Evolutionary conservation across 306 rosid species (phyloP).

Genomic region (Cicer chorassanicum): DNA sequence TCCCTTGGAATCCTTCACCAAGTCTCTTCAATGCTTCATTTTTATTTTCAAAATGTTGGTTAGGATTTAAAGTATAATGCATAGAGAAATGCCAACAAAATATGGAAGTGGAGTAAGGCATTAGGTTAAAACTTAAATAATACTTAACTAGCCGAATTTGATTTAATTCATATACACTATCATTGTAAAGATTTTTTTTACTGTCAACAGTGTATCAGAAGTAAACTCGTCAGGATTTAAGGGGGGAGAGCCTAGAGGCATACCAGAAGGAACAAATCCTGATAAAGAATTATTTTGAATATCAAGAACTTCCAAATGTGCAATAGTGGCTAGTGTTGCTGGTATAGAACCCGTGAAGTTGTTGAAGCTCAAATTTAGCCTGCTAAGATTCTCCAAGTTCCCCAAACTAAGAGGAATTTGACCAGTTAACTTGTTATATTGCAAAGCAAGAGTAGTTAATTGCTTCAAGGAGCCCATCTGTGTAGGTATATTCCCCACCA

Average conservation of each 20-base stretch:
- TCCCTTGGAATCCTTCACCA: slow-evolving; percentile 68
- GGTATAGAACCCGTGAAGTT: slow-evolving; percentile 70
- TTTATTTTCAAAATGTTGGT: slow-evolving; percentile 41
- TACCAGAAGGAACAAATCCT: slow-evolving; percentile 80
- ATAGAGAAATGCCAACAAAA: neutral
- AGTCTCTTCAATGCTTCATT: slow-evolving; percentile 68
- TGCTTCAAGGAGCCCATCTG: slow-evolving; percentile 70
- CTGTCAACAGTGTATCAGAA: too few relatives aligned
- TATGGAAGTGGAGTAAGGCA: neutral
- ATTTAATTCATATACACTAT: too few relatives aligned
- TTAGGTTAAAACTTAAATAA: neutral
- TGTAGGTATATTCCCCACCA: slow-evolving; percentile 73
- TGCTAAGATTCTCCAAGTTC: slow-evolving; percentile 54
- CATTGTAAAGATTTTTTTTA: too few relatives aligned
- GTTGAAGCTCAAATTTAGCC: slow-evolving; percentile 87
- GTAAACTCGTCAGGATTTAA: too few relatives aligned
- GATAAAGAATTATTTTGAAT: slow-evolving; percentile 75
- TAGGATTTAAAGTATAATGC: slow-evolving; percentile 38
- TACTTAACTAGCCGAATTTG: neutral
- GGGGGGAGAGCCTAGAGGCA: slow-evolving; percentile 27
- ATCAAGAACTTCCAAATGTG: slow-evolving; percentile 59
- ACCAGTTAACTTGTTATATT: slow-evolving; percentile 69
- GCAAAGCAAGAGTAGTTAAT: slow-evolving; percentile 73
- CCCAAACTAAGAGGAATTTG: slow-evolving; percentile 74
- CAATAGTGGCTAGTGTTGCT: slow-evolving; percentile 51